Evolutionary conservation across 176 grass and related monocot species (phyloP), one percentile per base, ranked within the genome.

Genomic region (Aegilops longissima): DNA sequence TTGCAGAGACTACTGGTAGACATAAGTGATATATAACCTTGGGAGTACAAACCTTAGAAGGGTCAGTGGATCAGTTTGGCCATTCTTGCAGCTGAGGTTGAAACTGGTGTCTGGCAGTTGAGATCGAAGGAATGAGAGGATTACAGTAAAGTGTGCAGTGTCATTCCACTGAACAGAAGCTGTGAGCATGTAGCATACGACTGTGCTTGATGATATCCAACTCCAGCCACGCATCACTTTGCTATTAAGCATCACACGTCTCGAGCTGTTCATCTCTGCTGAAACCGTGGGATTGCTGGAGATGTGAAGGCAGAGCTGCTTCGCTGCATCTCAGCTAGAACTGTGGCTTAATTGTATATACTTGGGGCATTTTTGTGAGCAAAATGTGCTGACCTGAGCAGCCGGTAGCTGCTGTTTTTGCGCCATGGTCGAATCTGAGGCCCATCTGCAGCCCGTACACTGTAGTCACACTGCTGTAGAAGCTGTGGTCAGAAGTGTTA

Each of bases 1-100:
- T 66, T 95, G 95, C 70, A 70, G 88, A 72, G 89, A 92, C 65
- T 98, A 95, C 71, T 98, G 95, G 93, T 98, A 90, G 70, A 40
- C 14, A 49, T 56, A 66, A 24, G n/a, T 9, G 6, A 36, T 76
- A 3, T 56, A n/a, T 83, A 44, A 65, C 2, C 16, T 78, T 27
- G 66, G 79, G 79, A 40, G 52, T 78, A 34, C 5, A 23, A 9
- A 40, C 9, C 47, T 47, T 59, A 31, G 59, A 77, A 84, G 31
- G 30, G 67, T 65, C 67, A 58, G 47, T 23, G 29, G 71, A 87
- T 12, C 49, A 70, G 20, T 25, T 29, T 79, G 8, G 29, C 52
- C 52, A 5, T 51, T 89, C 23, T 45, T 42, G 82, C 17, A 77
- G n/a, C n/a, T 64, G 21, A 71, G 34, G 49, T 61, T 61, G 64